A percentile compares a stretch with the other conserved stretches of the same genome.
Evolutionary conservation across 1,284 basidiomycete species (phyloP).

Genomic region (Cutaneotrichosporon sp.): DNA sequence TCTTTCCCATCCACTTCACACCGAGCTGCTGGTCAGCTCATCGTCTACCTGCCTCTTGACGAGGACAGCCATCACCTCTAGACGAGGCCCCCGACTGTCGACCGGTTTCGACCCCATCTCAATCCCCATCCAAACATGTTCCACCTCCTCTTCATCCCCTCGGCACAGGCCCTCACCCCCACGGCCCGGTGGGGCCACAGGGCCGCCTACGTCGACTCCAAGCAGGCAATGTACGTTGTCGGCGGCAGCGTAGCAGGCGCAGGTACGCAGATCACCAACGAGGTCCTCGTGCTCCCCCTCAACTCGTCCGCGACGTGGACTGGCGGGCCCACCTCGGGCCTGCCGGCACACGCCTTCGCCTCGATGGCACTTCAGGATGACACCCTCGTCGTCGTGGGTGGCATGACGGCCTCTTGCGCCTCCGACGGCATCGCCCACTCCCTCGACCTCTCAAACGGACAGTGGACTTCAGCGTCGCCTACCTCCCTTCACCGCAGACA

Average conservation of each 20-base stretch:
- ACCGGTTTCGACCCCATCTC: conserved; percentile 6
- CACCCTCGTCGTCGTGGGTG: conserved; percentile 44
- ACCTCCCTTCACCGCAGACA: conserved; percentile 36
- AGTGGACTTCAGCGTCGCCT: conserved; percentile 41
- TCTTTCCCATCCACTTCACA: conserved; percentile 8
- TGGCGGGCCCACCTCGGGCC: conserved; percentile 35
- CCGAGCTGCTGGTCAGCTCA: conserved; percentile 44
- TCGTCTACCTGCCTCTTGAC: background rate
- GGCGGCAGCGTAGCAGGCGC: conserved; percentile 45
- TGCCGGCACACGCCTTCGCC: conserved; percentile 51
- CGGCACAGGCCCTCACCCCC: conserved; percentile 31
- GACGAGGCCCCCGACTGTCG: conserved; percentile 6
- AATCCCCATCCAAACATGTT: conserved; percentile 13
- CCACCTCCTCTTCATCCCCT: conserved; percentile 27
- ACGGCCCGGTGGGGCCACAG: conserved; percentile 52
- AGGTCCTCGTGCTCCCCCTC: conserved; percentile 49
- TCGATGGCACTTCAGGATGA: conserved; percentile 33
- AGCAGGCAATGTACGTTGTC: conserved; percentile 49
- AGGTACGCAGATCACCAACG: conserved; percentile 51
- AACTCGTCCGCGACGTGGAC: conserved; percentile 43
- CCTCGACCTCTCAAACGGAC: conserved; percentile 29
- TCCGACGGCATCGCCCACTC: conserved; percentile 44
- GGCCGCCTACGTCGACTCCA: conserved; percentile 45
- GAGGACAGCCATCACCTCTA: too few species aligned
- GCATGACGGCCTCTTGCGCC: conserved; percentile 47